Percentiles rank a stretch among this genome's conserved stretches.
phyloP scores from a whole-genome alignment of 164 flowering plant genomes.

The Kalanchoe fedtschenkoi region DNA sequence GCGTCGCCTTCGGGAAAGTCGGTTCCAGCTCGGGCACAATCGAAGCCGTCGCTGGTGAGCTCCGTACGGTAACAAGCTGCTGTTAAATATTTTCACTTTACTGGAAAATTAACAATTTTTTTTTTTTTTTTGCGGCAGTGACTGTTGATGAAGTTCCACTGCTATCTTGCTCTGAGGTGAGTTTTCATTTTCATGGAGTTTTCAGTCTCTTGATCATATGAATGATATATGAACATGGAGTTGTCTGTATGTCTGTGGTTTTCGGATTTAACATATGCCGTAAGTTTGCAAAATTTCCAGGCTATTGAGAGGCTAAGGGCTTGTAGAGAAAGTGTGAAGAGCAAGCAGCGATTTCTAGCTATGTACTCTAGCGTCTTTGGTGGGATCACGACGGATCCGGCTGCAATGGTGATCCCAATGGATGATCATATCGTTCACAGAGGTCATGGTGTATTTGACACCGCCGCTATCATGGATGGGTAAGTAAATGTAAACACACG shows the following conservation, averaged over 20 bases:
- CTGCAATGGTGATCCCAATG: slow-evolving; percentile 74
- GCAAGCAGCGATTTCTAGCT: slow-evolving; percentile 63
- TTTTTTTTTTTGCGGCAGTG: slow-evolving; percentile 19
- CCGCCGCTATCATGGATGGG: slow-evolving; percentile 82
- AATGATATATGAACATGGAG: background rate
- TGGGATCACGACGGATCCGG: slow-evolving; percentile 74
- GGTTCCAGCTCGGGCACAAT: too few species aligned
- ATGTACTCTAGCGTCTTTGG: slow-evolving; percentile 81
- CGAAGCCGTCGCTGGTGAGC: too few species aligned
- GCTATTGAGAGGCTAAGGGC: slow-evolving; percentile 47
- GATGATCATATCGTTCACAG: slow-evolving; percentile 96
- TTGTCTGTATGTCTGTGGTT: background rate
- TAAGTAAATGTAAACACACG: slow-evolving; percentile 25
- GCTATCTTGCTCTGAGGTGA: slow-evolving; percentile 51
- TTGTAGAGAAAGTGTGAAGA: slow-evolving; percentile 22
- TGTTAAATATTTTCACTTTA: too few species aligned
- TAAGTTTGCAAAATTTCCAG: slow-evolving; percentile 18
- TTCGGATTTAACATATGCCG: background rate
- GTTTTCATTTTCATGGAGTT: background rate
- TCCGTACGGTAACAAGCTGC: too few species aligned
- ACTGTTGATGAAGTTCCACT: slow-evolving; percentile 33
- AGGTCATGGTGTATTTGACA: slow-evolving; percentile 94
- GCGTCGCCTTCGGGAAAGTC: background rate
- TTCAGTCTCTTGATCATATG: background rate
- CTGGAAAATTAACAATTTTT: too few species aligned